These are phyloP conservation scores for Teratosphaeria destructans DNA, from an alignment of 2,329 filamentous ascomycete genomes.

Conservation along the genomic window DNA sequence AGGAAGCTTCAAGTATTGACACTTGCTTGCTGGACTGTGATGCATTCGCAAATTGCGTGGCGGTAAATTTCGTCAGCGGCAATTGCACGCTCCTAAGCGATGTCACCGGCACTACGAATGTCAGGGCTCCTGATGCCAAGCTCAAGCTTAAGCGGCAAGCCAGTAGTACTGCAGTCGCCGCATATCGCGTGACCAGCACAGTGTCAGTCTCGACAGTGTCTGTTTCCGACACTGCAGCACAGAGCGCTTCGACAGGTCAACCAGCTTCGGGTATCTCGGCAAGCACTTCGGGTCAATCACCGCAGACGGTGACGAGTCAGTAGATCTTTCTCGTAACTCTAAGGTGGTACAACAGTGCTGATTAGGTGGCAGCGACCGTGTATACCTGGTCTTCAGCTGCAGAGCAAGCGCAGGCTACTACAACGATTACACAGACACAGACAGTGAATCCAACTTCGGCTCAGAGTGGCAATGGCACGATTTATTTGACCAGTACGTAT, in stretches of 20 bases:
- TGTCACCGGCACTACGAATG: background rate
- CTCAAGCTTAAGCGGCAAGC: background rate
- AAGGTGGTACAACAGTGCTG: background rate
- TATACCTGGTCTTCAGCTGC: background rate
- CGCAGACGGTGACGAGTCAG: background rate
- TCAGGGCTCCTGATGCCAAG: background rate
- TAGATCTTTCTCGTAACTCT: background rate
- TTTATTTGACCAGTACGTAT: background rate
- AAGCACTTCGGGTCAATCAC: background rate
- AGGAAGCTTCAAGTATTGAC: background rate
- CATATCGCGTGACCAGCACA: background rate
- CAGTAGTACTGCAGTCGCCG: background rate
- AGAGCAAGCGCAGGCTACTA: background rate
- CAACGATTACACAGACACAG: background rate
- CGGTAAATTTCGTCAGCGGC: background rate
- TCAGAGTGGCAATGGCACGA: background rate
- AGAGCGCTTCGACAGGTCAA: background rate
- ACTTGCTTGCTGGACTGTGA: background rate
- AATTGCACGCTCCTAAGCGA: background rate
- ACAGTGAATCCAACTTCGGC: background rate
- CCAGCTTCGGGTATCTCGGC: background rate
- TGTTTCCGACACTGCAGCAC: background rate
- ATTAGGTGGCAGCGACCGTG: background rate
- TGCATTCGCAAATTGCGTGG: background rate
- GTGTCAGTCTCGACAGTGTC: background rate